Percentiles rank a stretch among this genome's conserved stretches.
Evolutionary conservation across 169 alveolate species (phyloP).

Genomic region (Hepatocystis sp.): DNA sequence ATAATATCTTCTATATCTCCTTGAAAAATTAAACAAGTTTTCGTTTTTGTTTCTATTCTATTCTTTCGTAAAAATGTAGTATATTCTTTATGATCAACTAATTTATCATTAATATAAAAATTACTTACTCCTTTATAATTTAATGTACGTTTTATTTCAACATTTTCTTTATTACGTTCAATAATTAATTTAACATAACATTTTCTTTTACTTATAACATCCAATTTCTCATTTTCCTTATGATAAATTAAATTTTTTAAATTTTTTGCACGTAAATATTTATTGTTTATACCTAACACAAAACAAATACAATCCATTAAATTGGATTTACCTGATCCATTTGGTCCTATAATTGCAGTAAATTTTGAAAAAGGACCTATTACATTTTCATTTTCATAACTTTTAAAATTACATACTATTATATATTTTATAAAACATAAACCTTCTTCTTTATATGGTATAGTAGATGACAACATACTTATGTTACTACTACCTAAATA

Average conservation of each 20-base stretch:
- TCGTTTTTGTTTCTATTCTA: conserved; percentile 82
- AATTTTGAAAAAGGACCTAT: conserved; percentile 91
- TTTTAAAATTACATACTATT: conserved; percentile 89
- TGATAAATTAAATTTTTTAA: conserved; percentile 90
- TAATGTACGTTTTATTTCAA: conserved; percentile 88
- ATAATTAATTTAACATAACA: conserved; percentile 87
- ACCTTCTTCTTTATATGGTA: conserved; percentile 9
- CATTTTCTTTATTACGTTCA: conserved; percentile 80
- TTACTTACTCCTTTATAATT: conserved; percentile 84
- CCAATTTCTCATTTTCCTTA: conserved; percentile 82
- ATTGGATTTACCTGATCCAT: conserved; percentile 95
- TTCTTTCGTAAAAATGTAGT: conserved; percentile 75
- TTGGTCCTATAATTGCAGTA: conserved; percentile 94
- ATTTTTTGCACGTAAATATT: conserved; percentile 89
- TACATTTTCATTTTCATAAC: conserved; percentile 92
- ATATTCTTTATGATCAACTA: conserved; percentile 84
- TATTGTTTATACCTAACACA: conserved; percentile 90
- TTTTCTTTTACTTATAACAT: conserved; percentile 32
- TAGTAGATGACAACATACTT: conserved; percentile 11
- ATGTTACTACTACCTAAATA: conserved; percentile 14
- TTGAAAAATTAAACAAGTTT: conserved; percentile 90
- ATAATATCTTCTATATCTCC: conserved; percentile 93
- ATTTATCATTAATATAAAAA: conserved; percentile 86
- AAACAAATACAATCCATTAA: conserved; percentile 91
- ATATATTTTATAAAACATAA: conserved; percentile 75